Conservation (phyloP, 2,329 filamentous ascomycete species). For the Diaporthe ampelina region DNA sequence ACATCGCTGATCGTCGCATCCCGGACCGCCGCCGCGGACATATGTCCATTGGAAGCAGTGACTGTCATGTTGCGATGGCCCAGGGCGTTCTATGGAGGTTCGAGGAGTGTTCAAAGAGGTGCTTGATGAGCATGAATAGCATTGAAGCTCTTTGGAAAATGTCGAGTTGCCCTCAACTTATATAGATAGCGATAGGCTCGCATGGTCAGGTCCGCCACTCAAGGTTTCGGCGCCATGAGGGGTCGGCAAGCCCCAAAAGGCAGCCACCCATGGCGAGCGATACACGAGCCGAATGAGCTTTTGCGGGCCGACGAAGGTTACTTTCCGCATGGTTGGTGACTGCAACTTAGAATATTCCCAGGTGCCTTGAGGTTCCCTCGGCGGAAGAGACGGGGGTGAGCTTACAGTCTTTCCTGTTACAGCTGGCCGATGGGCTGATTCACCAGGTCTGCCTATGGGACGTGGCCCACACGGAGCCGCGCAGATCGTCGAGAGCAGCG, state of each 20-base stretch:
- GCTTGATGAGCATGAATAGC: neutral
- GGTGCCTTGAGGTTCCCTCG: too few relatives aligned
- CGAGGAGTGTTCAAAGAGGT: neutral
- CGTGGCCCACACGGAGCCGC: slow-evolving; percentile 1
- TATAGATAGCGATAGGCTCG: neutral
- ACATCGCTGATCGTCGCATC: neutral
- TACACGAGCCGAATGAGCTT: neutral
- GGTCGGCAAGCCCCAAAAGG: slow-evolving; percentile 16
- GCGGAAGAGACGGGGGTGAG: neutral
- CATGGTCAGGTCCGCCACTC: neutral
- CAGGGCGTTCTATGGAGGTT: neutral
- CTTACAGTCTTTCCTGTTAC: slow-evolving; percentile 11
- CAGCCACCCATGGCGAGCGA: neutral
- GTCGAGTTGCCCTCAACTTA: neutral
- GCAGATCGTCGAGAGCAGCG: neutral
- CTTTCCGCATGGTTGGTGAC: neutral
- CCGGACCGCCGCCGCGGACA: neutral
- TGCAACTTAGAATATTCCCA: neutral
- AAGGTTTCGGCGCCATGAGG: slow-evolving; percentile 12
- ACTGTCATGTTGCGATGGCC: neutral
- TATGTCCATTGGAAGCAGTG: neutral
- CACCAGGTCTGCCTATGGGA: neutral
- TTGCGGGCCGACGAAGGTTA: neutral
- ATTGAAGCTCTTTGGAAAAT: neutral
- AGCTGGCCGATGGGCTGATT: slow-evolving; percentile 13